These are phyloP conservation scores for Aspergillus fijiensis DNA, from an alignment of 2,329 filamentous ascomycete genomes.

Conservation along the genomic window DNA sequence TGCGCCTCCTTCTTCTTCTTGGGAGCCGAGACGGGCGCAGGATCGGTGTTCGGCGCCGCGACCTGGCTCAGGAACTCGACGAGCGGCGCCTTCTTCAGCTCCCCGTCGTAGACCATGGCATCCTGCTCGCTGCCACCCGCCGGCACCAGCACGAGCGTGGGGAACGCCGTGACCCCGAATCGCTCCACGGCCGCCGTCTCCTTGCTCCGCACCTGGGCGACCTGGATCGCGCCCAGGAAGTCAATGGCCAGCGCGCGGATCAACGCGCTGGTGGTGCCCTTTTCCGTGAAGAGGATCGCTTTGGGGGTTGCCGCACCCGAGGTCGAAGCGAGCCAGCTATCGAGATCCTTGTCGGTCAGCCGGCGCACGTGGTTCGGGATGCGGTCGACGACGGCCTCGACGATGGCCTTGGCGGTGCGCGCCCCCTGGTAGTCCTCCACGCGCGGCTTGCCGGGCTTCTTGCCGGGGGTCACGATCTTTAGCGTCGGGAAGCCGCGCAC, in stretches of 20 bases:
- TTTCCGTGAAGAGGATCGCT: slow-evolving; percentile 89
- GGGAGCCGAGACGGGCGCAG: slow-evolving; percentile 49
- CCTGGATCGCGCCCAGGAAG: slow-evolving; percentile 73
- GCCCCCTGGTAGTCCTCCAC: slow-evolving; percentile 90
- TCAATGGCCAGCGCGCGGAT: slow-evolving; percentile 86
- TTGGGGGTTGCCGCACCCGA: slow-evolving; percentile 66
- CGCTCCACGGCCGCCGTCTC: slow-evolving; percentile 68
- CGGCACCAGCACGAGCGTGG: slow-evolving; percentile 76
- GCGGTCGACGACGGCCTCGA: slow-evolving; percentile 78
- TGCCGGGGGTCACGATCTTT: slow-evolving; percentile 85
- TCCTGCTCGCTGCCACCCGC: slow-evolving; percentile 60
- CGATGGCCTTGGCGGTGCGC: slow-evolving; percentile 80
- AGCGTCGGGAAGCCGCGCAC: slow-evolving; percentile 93
- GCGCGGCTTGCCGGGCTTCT: slow-evolving; percentile 73
- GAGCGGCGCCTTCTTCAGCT: slow-evolving; percentile 81
- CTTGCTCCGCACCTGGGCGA: slow-evolving; percentile 83
- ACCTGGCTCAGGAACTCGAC: slow-evolving; percentile 78
- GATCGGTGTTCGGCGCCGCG: slow-evolving; percentile 75
- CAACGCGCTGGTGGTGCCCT: slow-evolving; percentile 80
- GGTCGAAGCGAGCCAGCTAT: slow-evolving; percentile 65
- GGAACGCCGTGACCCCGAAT: slow-evolving; percentile 76
- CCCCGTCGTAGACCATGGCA: slow-evolving; percentile 72
- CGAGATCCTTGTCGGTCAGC: slow-evolving; percentile 75
- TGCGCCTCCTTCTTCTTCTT: slow-evolving; percentile 53
- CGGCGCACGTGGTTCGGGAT: slow-evolving; percentile 90